Evolutionary conservation across 805 yeast genomes (phyloP).

Genomic region (Diddensiella transvaalensis): DNA sequence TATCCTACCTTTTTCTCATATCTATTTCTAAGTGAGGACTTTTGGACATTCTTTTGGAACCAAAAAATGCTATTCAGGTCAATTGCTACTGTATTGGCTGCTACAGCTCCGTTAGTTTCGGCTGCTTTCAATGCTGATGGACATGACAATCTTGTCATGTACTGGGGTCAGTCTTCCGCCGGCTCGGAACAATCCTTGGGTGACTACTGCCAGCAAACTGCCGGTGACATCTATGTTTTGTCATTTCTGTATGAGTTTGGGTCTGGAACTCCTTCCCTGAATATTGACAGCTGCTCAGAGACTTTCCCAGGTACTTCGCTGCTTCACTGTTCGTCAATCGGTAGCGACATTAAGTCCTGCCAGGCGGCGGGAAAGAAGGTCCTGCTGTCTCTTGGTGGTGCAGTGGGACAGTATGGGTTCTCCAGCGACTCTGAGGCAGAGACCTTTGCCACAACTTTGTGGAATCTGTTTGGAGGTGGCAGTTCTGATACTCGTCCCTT

Average conservation of each 20-base stretch:
- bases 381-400: conserved; percentile 76
- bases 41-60: background rate
- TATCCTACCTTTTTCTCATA: background rate
- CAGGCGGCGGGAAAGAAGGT: conserved; percentile 77
- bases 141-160: conserved; percentile 61
- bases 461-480: conserved; percentile 55
- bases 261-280: conserved; percentile 21
- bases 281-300: conserved; percentile 14
- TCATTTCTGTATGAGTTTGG: conserved; percentile 70
- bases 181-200: conserved; percentile 48
- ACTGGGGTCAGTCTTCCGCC: conserved; percentile 82
- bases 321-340: conserved; percentile 47
- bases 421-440: conserved; percentile 51
- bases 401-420: conserved; percentile 56
- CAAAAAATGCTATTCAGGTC: conserved; percentile 4
- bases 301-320: conserved; percentile 38
- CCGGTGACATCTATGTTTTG: conserved; percentile 58
- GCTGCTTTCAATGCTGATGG: conserved; percentile 30
- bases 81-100: conserved; percentile 11
- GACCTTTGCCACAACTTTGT: conserved; percentile 49
- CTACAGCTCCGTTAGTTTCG: conserved; percentile 6
- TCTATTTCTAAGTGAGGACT: background rate
- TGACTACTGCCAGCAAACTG: conserved; percentile 62
- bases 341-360: conserved; percentile 66
- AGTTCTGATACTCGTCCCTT: conserved; percentile 47